Evolutionary conservation across 768 basidiomycete genomes (phyloP).

Genomic region (Mycena capillaripes): DNA sequence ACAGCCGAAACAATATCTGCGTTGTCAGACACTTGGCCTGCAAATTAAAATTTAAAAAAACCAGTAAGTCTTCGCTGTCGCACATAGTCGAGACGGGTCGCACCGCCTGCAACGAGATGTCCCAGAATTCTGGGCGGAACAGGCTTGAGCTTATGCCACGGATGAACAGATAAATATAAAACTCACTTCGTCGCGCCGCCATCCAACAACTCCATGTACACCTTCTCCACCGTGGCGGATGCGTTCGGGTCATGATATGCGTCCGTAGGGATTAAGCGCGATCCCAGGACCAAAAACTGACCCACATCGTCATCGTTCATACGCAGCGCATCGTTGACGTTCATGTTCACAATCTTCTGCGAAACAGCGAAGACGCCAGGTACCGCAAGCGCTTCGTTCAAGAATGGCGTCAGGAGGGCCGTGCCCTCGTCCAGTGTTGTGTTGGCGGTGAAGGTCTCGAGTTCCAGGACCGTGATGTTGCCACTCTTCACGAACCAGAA

Average conservation of each 20-base stretch:
- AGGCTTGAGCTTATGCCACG: neutral
- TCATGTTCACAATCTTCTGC: neutral
- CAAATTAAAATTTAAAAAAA: neutral
- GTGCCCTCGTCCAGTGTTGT: slow-evolving; percentile 29
- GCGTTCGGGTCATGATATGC: slow-evolving; percentile 30
- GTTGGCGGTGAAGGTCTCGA: slow-evolving; percentile 25
- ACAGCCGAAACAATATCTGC: slow-evolving; percentile 46
- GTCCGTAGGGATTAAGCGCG: slow-evolving; percentile 36
- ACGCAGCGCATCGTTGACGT: slow-evolving; percentile 35
- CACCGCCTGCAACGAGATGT: slow-evolving; percentile 39
- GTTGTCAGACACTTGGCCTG: slow-evolving; percentile 49
- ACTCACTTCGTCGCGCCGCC: slow-evolving; percentile 5
- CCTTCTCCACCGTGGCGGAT: slow-evolving; percentile 33
- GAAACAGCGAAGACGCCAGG: slow-evolving; percentile 33
- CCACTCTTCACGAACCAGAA: slow-evolving; percentile 34
- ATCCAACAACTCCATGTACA: slow-evolving; percentile 41
- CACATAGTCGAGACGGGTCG: slow-evolving; percentile 14
- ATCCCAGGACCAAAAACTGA: slow-evolving; percentile 31
- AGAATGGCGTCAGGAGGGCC: slow-evolving; percentile 39
- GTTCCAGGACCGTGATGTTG: slow-evolving; percentile 32
- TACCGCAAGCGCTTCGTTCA: slow-evolving; percentile 31
- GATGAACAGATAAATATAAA: no score
- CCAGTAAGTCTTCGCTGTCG: no score
- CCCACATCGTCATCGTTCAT: slow-evolving; percentile 33
- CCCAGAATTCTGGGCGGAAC: slow-evolving; percentile 33